Evolutionary conservation across 106 monocot genomes (phyloP), one percentile per base, ranked within the genome.

Genomic region (Allium fistulosum): DNA sequence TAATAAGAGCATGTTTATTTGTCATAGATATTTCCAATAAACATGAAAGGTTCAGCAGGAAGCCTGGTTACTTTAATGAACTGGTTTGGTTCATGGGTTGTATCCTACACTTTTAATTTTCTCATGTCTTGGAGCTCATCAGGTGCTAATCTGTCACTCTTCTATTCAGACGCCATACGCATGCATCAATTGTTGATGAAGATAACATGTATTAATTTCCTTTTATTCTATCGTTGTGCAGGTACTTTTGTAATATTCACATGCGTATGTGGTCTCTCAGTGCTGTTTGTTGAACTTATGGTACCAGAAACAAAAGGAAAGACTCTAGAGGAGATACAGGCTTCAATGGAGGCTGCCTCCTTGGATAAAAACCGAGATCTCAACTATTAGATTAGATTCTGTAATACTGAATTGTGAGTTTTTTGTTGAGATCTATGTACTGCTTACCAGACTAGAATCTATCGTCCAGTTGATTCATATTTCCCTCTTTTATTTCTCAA

Each of bases 91-190:
- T 69, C 89, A 22, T 84, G 81, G 82, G 52, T 75, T 1, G 51
- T 89, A 67, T 86, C 93, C 11, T 83, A 86, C 56, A 13, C 75
- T 37, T 93, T 93, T 73, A 89, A 86, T 69, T 89, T 89, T 57
- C 80, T 93, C 37, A 80, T 81, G 79, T 68, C 48, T 14, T 93
- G 86, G 93, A 93, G 85, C 58, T 71, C 86, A 55, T 62, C 86
- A 80, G 88, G 93, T 93, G 63, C 63, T 53, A 17, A 17, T 18
- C 65, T 27, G 28, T 14, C 13, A 18, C 28, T 37, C 37, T 37
- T 37, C 53, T 12, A 27, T 27, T 49, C 6, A 53, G 10, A 67
- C 18, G 3, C 11, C 26, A 67, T 11, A 47, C 49, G 7, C 5
- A 37, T 37, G 37, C 37, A 67, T 53, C 67, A 4, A 14, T 67